These are phyloP conservation scores for Lentinus polychrous DNA, from an alignment of 1,284 basidiomycete species.

Conservation along the genomic window DNA sequence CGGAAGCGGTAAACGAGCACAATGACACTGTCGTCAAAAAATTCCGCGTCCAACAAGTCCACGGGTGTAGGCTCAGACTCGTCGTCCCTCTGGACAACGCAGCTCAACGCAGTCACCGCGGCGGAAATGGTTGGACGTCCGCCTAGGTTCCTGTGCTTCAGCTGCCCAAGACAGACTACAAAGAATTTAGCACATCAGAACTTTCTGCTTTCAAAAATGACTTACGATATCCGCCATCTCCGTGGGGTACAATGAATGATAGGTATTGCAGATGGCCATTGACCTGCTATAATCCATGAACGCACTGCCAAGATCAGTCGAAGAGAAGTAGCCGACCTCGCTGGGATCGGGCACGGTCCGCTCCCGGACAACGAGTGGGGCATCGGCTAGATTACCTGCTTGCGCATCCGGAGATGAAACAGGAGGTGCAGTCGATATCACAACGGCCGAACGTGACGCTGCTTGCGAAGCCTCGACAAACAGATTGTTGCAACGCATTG, in stretches of 20 bases:
- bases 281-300: not conserved
- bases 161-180: not conserved
- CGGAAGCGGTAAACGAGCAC: slow-evolving; percentile 45
- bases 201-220: not conserved
- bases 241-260: no score
- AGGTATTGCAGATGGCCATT: no score
- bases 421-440: slow-evolving; percentile 14
- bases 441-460: slow-evolving; percentile 50
- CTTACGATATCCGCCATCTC: slow-evolving; percentile 1
- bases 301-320: not conserved
- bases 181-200: no score
- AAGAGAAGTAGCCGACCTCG: slow-evolving; percentile 5
- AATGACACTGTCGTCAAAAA: slow-evolving; percentile 66
- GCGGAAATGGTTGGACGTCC: no score
- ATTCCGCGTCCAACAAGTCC: slow-evolving; percentile 57
- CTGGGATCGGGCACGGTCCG: slow-evolving; percentile 8
- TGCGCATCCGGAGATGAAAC: not conserved
- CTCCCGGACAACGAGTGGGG: slow-evolving; percentile 8
- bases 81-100: no score
- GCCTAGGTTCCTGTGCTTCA: no score
- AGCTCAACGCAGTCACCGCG: no score
- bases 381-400: not conserved
- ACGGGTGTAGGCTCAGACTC: slow-evolving; percentile 16
- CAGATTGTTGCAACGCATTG: slow-evolving; percentile 49
- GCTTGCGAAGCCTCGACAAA: slow-evolving; percentile 61